phyloP scores from a whole-genome alignment of 345 rosid genomes.

The Aegle marmelos region DNA sequence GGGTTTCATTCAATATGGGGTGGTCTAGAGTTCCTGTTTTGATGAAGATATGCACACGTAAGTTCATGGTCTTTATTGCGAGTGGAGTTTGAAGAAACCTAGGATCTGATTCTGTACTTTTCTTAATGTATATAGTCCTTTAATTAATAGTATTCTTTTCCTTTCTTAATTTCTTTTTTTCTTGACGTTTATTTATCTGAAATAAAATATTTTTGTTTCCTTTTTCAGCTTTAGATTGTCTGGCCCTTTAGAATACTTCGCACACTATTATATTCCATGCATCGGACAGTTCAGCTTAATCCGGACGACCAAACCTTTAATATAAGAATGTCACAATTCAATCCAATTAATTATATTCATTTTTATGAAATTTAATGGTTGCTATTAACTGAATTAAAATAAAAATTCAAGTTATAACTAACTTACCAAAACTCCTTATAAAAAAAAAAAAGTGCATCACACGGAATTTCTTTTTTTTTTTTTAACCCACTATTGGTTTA shows the following conservation, averaged over 20 bases:
- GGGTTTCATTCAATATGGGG: no score
- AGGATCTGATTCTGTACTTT: not conserved
- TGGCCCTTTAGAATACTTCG: no score
- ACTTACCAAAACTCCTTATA: no score
- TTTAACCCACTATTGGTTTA: not conserved
- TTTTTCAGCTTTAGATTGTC: not conserved
- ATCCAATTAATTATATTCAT: no score
- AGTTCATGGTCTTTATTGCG: no score
- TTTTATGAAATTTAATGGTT: no score
- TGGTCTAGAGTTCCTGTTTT: not conserved
- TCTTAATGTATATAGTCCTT: not conserved
- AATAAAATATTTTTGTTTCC: no score
- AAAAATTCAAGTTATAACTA: no score
- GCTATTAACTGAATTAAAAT: no score
- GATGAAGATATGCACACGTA: not conserved
- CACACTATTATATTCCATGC: not conserved
- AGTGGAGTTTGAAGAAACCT: not conserved
- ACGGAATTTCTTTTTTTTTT: no score
- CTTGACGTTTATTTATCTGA: not conserved
- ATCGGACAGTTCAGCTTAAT: not conserved
- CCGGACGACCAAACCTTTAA: not conserved
- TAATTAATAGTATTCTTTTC: not conserved
- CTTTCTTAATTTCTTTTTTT: not conserved
- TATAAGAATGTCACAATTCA: not conserved
- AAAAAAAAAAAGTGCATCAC: no score